These are phyloP conservation scores for Begonia masoniana DNA, from an alignment of 306 rosid genomes.

Conservation along the genomic window DNA sequence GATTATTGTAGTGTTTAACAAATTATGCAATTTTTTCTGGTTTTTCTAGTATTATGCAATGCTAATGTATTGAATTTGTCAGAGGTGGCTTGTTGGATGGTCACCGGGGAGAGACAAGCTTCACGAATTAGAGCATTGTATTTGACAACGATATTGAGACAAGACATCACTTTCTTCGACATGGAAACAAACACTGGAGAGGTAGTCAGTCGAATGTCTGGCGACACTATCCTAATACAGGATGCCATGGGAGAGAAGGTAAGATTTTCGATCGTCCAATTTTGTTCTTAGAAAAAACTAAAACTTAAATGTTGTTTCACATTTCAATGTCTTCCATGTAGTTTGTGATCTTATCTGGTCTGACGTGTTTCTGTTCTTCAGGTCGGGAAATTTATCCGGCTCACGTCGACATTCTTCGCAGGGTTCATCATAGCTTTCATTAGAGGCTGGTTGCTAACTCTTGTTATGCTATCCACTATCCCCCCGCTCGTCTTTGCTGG, in stretches of 20 bases:
- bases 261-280: not conserved
- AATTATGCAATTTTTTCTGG: not conserved
- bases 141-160: slow-evolving; percentile 14
- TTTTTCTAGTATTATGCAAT: not conserved
- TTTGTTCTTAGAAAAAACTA: not conserved
- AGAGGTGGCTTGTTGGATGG: slow-evolving; percentile 25
- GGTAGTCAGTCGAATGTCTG: slow-evolving; percentile 17
- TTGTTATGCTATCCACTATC: slow-evolving; percentile 8
- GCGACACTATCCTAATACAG: slow-evolving; percentile 19
- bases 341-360: not conserved
- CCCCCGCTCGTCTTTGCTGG: slow-evolving; percentile 12
- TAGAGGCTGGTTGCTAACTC: slow-evolving; percentile 17
- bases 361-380: not conserved
- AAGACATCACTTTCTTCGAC: slow-evolving; percentile 19
- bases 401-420: slow-evolving; percentile 12
- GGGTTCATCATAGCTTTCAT: slow-evolving; percentile 17
- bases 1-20: not conserved
- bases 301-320: no score
- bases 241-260: slow-evolving; percentile 28
- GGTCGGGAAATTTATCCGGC: slow-evolving; percentile 20
- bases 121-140: slow-evolving; percentile 14
- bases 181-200: slow-evolving; percentile 19
- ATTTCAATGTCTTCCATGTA: no score
- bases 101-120: slow-evolving; percentile 22
- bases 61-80: not conserved